These are phyloP conservation scores for Xylona heveae DNA, from an alignment of 495 filamentous ascomycete species.

Conservation along the genomic window DNA sequence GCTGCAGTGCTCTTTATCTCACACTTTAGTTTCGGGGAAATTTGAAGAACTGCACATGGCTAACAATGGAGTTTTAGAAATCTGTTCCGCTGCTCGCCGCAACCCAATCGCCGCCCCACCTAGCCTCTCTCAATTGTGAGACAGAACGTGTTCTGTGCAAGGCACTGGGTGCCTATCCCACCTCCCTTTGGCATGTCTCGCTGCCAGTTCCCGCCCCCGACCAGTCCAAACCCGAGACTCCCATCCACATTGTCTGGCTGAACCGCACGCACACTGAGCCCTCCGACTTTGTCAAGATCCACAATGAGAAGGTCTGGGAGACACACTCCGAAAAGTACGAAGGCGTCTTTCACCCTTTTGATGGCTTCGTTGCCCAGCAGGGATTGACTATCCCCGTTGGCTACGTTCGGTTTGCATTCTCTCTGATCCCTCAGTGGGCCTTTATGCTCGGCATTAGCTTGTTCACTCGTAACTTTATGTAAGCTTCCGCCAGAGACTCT, in stretches of 20 bases:
- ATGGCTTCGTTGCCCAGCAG: conserved; percentile 45
- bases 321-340: conserved; percentile 34
- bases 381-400: conserved; percentile 43
- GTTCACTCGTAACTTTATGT: conserved; percentile 71
- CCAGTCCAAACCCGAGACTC: conserved; percentile 16
- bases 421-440: conserved; percentile 43
- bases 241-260: conserved; percentile 14
- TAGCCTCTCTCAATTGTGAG: conserved; percentile 64
- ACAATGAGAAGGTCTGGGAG: conserved; percentile 37
- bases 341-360: conserved; percentile 60
- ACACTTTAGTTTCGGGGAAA: background rate
- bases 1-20: background rate
- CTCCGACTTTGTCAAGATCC: conserved; percentile 21
- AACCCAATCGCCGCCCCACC: conserved; percentile 42
- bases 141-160: conserved; percentile 60
- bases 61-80: conserved; percentile 36
- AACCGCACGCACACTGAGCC: conserved; percentile 15
- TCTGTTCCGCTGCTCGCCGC: conserved; percentile 44
- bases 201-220: conserved; percentile 35
- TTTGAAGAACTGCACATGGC: conserved; percentile 14
- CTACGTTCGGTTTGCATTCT: conserved; percentile 39
- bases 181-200: conserved; percentile 50
- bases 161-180: conserved; percentile 50
- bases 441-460: conserved; percentile 65
- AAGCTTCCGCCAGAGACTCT: conserved; percentile 19